These are phyloP conservation scores for Pythium rishiriense DNA, from an alignment of 352 stramenopile species.

Conservation along the genomic window DNA sequence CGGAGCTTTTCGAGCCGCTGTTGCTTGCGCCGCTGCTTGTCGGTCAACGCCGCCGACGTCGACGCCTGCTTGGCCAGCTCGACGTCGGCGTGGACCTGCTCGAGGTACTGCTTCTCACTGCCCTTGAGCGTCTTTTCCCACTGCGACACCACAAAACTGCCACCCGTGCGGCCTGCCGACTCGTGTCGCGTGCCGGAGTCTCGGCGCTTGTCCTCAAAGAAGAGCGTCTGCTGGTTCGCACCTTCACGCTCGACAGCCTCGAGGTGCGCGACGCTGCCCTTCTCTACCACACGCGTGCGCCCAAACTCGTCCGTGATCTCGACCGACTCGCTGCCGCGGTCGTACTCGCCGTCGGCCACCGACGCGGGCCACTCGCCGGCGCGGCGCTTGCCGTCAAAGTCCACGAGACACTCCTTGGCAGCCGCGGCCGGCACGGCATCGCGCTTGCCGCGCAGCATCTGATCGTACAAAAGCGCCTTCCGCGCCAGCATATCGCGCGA, in stretches of 20 bases:
- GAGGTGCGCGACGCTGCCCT: slow-evolving; percentile 38
- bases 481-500: slow-evolving; percentile 62
- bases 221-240: slow-evolving; percentile 23
- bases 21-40: slow-evolving; percentile 64
- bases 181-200: neutral
- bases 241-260: slow-evolving; percentile 15
- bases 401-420: slow-evolving; percentile 60
- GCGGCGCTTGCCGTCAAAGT: slow-evolving; percentile 65
- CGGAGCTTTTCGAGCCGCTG: slow-evolving; percentile 59
- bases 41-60: slow-evolving; percentile 22
- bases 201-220: slow-evolving; percentile 24
- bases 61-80: slow-evolving; percentile 43
- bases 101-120: slow-evolving; percentile 61
- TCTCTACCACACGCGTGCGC: slow-evolving; percentile 41
- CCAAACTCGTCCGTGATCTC: slow-evolving; percentile 70
- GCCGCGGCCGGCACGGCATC: slow-evolving; percentile 10
- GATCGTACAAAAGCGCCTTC: slow-evolving; percentile 80
- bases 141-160: slow-evolving; percentile 78
- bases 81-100: slow-evolving; percentile 61
- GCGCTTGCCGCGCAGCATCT: slow-evolving; percentile 44
- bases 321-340: slow-evolving; percentile 12
- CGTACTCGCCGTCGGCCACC: neutral
- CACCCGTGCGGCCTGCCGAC: neutral
- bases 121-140: slow-evolving; percentile 77
- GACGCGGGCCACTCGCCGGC: slow-evolving; percentile 25